Conservation (phyloP, 345 rosid species). For the Sisymbrium altissimum region DNA sequence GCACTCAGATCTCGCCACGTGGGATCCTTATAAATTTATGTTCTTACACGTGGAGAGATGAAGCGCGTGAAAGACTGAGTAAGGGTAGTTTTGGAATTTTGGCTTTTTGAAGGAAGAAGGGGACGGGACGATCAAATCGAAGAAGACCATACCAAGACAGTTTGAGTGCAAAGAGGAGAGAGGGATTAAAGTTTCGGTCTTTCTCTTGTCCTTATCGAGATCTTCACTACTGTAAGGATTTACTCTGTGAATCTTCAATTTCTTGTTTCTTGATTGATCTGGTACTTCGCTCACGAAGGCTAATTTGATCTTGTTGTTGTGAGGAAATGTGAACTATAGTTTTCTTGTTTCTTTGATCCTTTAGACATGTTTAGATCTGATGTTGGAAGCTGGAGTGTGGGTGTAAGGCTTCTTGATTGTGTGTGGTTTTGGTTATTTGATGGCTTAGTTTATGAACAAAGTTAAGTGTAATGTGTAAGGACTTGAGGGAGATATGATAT, state of each 20-base stretch:
- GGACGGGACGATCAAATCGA: constrained; percentile 24
- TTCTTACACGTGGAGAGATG: background rate
- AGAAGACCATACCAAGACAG: constrained; percentile 19
- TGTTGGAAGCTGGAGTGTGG: background rate
- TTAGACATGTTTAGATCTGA: constrained; percentile 23
- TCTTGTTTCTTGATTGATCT: background rate
- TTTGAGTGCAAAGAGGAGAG: constrained; percentile 6
- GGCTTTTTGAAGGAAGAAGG: background rate
- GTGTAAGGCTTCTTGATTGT: background rate
- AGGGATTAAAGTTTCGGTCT: background rate
- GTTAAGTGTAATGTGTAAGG: background rate
- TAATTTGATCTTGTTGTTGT: constrained; percentile 5
- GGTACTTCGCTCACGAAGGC: background rate
- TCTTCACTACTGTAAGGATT: constrained; percentile 25
- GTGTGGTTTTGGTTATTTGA: background rate
- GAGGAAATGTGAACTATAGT: background rate
- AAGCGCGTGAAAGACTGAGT: background rate
- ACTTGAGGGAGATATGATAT: background rate
- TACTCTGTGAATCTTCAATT: background rate
- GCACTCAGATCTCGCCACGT: constrained; percentile 20
- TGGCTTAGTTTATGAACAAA: background rate
- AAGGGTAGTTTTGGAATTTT: constrained; percentile 29
- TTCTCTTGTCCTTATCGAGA: background rate
- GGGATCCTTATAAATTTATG: background rate
- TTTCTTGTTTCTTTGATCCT: background rate